phyloP scores from a whole-genome alignment of 2,329 filamentous ascomycete genomes.

The Mycosphaerella sp. region DNA sequence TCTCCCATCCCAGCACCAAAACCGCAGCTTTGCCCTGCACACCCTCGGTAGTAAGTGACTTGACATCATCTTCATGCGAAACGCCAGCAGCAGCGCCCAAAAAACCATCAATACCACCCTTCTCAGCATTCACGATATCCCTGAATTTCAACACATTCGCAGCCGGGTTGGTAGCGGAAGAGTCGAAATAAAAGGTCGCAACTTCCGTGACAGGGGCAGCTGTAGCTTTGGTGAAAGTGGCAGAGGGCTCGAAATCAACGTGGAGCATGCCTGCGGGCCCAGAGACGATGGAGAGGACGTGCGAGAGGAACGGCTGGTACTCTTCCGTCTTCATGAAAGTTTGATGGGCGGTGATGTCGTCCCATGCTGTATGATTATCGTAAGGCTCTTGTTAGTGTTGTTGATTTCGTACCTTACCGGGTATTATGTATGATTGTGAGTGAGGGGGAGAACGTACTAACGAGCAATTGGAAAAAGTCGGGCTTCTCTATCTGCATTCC shows the following conservation, averaged over 20 bases:
- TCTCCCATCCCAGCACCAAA: constrained; percentile 48
- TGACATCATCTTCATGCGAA: constrained; percentile 26
- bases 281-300: constrained; percentile 29
- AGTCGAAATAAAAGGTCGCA: constrained; percentile 41
- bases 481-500: constrained; percentile 39
- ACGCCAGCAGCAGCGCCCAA: constrained; percentile 22
- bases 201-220: constrained; percentile 48
- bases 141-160: constrained; percentile 37
- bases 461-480: constrained; percentile 34
- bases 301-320: constrained; percentile 38
- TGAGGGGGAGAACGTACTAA: constrained; percentile 35
- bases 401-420: too few relatives aligned
- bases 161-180: constrained; percentile 22
- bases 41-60: constrained; percentile 17
- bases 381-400: not conserved
- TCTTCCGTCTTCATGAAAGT: constrained; percentile 35
- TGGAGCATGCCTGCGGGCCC: constrained; percentile 33
- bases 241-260: constrained; percentile 29
- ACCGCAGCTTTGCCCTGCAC: constrained; percentile 40
- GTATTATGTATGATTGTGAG: not conserved
- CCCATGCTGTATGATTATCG: constrained; percentile 39
- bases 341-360: constrained; percentile 36
- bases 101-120: constrained; percentile 18
- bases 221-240: constrained; percentile 21
- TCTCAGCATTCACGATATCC: constrained; percentile 31